Conservation (phyloP, 2,329 filamentous ascomycete genomes). For the Escovopsis sp. region DNA sequence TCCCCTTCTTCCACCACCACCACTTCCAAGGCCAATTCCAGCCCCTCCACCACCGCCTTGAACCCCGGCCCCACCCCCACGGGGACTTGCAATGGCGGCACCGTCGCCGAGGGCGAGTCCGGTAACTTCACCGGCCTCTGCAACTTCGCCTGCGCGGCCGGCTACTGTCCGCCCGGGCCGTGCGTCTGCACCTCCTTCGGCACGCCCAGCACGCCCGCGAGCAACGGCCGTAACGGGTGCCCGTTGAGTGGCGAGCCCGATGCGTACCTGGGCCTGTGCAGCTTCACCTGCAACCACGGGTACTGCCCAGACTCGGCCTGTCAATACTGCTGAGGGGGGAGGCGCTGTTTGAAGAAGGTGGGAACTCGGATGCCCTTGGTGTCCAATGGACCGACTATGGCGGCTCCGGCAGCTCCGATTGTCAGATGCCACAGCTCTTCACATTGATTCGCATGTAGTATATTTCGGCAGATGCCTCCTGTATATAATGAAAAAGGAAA, state of each 20-base stretch:
- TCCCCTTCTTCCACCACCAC: conserved; percentile 7
- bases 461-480: no score
- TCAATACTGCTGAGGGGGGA: conserved; percentile 3
- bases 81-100: conserved; percentile 14
- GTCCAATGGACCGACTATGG: no score
- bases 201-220: conserved; percentile 11
- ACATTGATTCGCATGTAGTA: not conserved
- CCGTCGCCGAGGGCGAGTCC: conserved; percentile 15
- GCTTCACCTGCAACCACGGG: conserved; percentile 29
- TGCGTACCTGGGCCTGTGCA: conserved; percentile 29
- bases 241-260: conserved; percentile 18
- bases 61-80: conserved; percentile 20
- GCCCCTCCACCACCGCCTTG: conserved; percentile 18
- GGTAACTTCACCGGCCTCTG: conserved; percentile 22
- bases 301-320: conserved; percentile 27
- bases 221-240: conserved; percentile 17
- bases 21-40: conserved; percentile 9
- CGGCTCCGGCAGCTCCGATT: no score
- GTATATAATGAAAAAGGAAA: no score
- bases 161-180: conserved; percentile 19
- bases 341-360: not conserved
- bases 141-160: conserved; percentile 16
- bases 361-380: not conserved
- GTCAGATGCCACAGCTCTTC: no score
- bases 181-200: conserved; percentile 21